Percentiles rank a stretch among this genome's conserved stretches.
Conservation (phyloP, 208 protist species). For the Trypanosoma grayi region DNA sequence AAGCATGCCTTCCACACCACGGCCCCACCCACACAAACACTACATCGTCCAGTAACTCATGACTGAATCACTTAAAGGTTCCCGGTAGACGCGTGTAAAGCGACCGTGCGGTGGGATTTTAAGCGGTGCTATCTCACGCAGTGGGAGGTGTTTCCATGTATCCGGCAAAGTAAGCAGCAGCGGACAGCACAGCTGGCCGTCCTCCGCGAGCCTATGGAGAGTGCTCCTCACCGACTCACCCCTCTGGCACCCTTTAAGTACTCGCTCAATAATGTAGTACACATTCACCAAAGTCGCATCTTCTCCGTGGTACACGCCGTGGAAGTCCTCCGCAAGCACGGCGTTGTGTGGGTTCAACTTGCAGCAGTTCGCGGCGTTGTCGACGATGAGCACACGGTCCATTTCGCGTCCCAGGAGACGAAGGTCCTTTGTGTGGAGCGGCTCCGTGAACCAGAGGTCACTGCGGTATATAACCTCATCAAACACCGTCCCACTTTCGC, state of each 20-base stretch:
- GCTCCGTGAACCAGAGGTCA: constrained; percentile 90
- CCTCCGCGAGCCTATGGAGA: constrained; percentile 42
- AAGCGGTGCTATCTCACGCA: constrained; percentile 70
- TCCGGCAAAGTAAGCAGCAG: constrained; percentile 56
- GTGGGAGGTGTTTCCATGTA: constrained; percentile 62
- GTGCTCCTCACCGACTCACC: constrained; percentile 44
- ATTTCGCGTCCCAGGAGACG: constrained; percentile 89
- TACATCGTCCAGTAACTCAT: constrained; percentile 89
- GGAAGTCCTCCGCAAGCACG: constrained; percentile 88
- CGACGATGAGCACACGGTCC: constrained; percentile 85
- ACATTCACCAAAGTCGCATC: constrained; percentile 87
- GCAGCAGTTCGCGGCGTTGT: constrained; percentile 91
- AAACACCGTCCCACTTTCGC: constrained; percentile 71
- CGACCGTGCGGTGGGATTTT: constrained; percentile 77
- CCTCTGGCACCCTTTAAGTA: constrained; percentile 44
- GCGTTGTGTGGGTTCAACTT: constrained; percentile 86
- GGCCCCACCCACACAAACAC: too few relatives aligned
- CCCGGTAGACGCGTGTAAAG: constrained; percentile 62
- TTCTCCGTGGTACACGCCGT: constrained; percentile 46
- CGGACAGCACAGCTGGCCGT: constrained; percentile 66
- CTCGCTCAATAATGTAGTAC: constrained; percentile 83
- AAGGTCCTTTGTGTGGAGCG: constrained; percentile 91
- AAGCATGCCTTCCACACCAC: too few relatives aligned
- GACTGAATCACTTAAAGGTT: constrained; percentile 47
- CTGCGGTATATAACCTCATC: constrained; percentile 89